Base-by-base conservation (phyloP, 345 rosid genomes). In the Bruguiera parviflora region DNA sequence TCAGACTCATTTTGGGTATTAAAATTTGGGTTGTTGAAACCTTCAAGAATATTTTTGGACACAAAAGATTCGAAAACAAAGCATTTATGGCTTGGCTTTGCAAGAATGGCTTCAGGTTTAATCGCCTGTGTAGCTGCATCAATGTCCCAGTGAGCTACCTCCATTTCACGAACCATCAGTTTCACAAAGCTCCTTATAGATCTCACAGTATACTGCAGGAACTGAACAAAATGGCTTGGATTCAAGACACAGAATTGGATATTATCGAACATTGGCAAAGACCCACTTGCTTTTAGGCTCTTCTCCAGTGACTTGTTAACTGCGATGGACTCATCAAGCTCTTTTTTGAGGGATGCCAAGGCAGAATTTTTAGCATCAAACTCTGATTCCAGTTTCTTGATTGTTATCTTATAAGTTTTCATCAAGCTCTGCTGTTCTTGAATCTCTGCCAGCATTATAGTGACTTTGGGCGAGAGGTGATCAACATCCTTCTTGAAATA, bases 351-450 rank as follows among this genome's bases (percentile, higher is more conserved):
- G 21, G 73, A 78, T 47, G 71, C 70, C 52, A 84, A 67, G 15
- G 69, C 84, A 6, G 73, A 72, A n/a, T 69, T 83, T 79, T 86
- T 95, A 61, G 31, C 70, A 5, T 73, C 82, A 47, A 59, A 95
- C 72, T 87, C 90, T 0, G 79, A 59, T 52, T 91, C 92, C 49
- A 94, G 67, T 63, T 91, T 94, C 84, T 83, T 91, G 56, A 87
- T 82, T 0, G 88, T 86, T 73, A 94, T 88, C 78, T 84, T 96
- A 65, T 83, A 94, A 16, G 92, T 94, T 75, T 80, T 87, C 88
- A 91, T 87, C 75, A 94, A 73, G 68, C 95, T 83, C 86, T 94
- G 98, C 66, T 94, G 98, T 62, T 94, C 98, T 19, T 89, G 98
- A 72, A 94, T 85, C 85, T 94, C 96, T 0, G 98, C 96, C 0